Percentiles rank a stretch among this genome's conserved stretches.
Evolutionary conservation across 2,329 filamentous ascomycete species (phyloP).

Genomic region (Pseudogymnoascus sp.): DNA sequence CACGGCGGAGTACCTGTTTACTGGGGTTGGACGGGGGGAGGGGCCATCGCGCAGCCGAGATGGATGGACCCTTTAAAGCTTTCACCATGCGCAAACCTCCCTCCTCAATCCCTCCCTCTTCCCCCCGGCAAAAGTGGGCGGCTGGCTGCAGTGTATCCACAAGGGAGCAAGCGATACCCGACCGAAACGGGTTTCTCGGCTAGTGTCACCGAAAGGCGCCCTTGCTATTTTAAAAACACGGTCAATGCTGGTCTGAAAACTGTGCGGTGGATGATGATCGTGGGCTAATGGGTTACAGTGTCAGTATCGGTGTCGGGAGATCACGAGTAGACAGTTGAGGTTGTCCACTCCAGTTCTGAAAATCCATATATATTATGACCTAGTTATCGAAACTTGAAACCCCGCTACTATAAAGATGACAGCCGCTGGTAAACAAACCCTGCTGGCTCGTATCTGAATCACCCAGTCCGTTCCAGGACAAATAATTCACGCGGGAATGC

Average conservation of each 20-base stretch:
- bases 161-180: slow-evolving; percentile 5
- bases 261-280: background rate
- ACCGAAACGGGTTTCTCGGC: background rate
- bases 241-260: background rate
- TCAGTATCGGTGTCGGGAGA: background rate
- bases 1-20: background rate
- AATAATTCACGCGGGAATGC: background rate
- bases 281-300: background rate
- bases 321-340: background rate
- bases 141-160: slow-evolving; percentile 7
- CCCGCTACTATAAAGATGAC: background rate
- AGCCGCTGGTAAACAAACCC: background rate
- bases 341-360: background rate
- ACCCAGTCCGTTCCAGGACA: background rate
- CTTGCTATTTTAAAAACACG: background rate
- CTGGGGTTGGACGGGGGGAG: background rate
- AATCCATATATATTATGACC: background rate
- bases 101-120: background rate
- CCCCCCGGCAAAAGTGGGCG: background rate
- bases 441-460: background rate
- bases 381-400: background rate
- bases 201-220: slow-evolving; percentile 1
- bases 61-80: background rate
- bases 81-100: slow-evolving; percentile 2
- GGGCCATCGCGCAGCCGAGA: background rate